Evolutionary conservation across 1,284 basidiomycete species (phyloP).

Genomic region (Apiotrichum mycotoxinovorans): DNA sequence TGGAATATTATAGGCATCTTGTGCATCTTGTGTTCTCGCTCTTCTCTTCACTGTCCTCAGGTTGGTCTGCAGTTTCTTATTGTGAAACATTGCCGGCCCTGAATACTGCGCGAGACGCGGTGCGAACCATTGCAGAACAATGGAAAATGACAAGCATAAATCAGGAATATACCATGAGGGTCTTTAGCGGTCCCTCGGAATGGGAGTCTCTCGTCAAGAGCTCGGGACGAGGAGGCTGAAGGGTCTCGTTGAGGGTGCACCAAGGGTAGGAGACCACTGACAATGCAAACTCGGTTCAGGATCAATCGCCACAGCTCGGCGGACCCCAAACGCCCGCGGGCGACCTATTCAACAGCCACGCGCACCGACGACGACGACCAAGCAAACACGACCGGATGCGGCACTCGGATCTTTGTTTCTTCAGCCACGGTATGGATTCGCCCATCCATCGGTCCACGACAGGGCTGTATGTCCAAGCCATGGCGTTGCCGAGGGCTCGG

Average conservation of each 20-base stretch:
- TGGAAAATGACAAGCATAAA: not conserved
- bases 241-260: not conserved
- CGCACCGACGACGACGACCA: no score
- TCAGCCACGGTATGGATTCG: not conserved
- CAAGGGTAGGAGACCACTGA: no score
- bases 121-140: not conserved
- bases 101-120: not conserved
- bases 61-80: not conserved
- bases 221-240: not conserved
- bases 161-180: not conserved
- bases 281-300: no score
- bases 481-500: not conserved
- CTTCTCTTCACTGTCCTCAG: not conserved
- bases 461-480: not conserved
- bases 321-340: no score
- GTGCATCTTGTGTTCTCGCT: not conserved
- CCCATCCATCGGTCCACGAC: not conserved
- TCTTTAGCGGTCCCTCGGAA: not conserved
- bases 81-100: not conserved
- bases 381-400: no score
- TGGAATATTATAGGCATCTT: not conserved
- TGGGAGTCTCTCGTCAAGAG: not conserved
- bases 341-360: no score
- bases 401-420: no score
- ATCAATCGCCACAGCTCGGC: no score